Evolutionary conservation across 768 basidiomycete genomes (phyloP).

Genomic region (Leucocoprinus birnbaumii): DNA sequence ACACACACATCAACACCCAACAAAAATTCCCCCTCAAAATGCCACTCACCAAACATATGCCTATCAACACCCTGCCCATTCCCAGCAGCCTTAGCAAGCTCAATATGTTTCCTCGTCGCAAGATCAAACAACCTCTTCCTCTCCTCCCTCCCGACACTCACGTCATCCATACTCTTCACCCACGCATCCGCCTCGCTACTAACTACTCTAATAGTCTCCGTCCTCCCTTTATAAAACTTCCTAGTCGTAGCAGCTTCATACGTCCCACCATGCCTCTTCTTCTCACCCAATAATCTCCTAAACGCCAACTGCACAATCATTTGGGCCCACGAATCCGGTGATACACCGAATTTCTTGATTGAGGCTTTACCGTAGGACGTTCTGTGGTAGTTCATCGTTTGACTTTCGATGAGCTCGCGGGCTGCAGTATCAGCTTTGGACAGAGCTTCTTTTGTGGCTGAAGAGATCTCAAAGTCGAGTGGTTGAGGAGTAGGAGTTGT

Average conservation of each 20-base stretch:
- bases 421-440: constrained; percentile 52
- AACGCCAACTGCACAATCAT: constrained; percentile 91
- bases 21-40: background rate
- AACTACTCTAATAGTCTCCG: constrained; percentile 90
- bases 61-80: constrained; percentile 80
- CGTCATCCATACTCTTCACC: constrained; percentile 71
- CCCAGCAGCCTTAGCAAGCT: constrained; percentile 62
- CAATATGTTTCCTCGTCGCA: constrained; percentile 64
- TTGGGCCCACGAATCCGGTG: constrained; percentile 94
- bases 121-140: constrained; percentile 51
- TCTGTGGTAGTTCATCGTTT: constrained; percentile 57
- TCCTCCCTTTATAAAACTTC: constrained; percentile 84
- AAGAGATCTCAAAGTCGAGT: constrained; percentile 62
- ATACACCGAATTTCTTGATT: constrained; percentile 85
- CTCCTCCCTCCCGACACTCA: constrained; percentile 32
- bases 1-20: background rate
- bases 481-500: constrained; percentile 37
- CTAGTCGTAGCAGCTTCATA: constrained; percentile 95
- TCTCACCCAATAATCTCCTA: constrained; percentile 56
- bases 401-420: constrained; percentile 55
- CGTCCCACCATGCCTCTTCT: constrained; percentile 68
- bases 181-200: constrained; percentile 75
- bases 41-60: constrained; percentile 71
- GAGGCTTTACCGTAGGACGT: constrained; percentile 82
- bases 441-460: constrained; percentile 49